Evolutionary conservation across 805 yeast genomes (phyloP), one percentile per base, ranked within the genome.

Genomic region (Kurtzmaniella cleridarum): DNA sequence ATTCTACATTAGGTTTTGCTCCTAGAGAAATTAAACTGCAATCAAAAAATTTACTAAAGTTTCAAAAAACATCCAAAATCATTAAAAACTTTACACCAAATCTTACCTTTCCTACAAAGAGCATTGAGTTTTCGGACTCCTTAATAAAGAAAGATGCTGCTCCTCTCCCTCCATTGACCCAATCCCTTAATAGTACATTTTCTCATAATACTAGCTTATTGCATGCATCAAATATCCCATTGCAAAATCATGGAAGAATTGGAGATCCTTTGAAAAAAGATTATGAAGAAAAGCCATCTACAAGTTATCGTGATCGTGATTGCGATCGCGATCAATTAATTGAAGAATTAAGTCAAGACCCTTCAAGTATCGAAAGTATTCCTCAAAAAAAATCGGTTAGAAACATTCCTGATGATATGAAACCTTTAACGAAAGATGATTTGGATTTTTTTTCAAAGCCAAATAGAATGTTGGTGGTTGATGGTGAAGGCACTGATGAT

Each of bases 361-460:
- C 64, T 18, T 59, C 59, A 31, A 75, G 71, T 37, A 60, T 78
- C n/a, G 85, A 79, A 44, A 52, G 55, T 30, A 69, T 69, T 16
- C 75, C 83, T 5, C 53, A 55, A 16, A 53, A 50, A 27, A 57
- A 55, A 23, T 58, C 57, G 2, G 71, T 65, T 16, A 44, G 67
- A 17, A n/a, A 14, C 11, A 52, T 61, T 5, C 82, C 83, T 18
- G 47, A 60, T 44, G 70, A 68, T 30, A 58, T 67, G 44, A 67
- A 66, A n/a, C 68, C 71, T 1, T 58, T 73, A 24, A 50, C 59
- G 9, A 48, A 54, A n/a, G 43, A 41, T 12, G 52, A 54, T 35
- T 41, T 54, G 41, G 34, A 47, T 17, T 36, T 55, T 40, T 45
- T 63, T 60, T 41, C 55, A 42, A 31, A 58, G 53, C 45, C 60